Conservation (phyloP, 257 asterid genomes). For the Solanum pinnatisectum region DNA sequence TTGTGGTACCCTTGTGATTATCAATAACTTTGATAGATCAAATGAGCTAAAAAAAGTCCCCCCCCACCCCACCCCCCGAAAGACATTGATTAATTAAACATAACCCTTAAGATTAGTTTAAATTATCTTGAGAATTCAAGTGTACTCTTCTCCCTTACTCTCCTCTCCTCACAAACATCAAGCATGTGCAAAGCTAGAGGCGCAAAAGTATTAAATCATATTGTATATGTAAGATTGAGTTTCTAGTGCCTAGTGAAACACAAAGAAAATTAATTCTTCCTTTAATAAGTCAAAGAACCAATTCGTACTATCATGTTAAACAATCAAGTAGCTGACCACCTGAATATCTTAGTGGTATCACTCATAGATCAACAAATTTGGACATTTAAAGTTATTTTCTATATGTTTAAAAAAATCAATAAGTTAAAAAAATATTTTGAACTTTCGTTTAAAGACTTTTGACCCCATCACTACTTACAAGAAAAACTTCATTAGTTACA, state of each 20-base stretch:
- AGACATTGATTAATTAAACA: not conserved
- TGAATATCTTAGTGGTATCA: too few species aligned
- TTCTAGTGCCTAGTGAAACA: rapidly evolving
- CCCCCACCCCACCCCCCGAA: too few species aligned
- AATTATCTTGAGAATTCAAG: not conserved
- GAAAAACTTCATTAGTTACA: not conserved
- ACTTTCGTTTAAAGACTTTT: not conserved
- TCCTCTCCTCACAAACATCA: not conserved
- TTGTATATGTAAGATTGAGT: not conserved
- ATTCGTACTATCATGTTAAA: too few species aligned
- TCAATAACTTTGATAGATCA: not conserved
- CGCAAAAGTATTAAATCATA: not conserved
- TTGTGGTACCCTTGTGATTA: rapidly evolving
- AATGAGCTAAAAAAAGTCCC: too few species aligned
- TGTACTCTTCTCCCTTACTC: not conserved
- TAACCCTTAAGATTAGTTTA: not conserved
- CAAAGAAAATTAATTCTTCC: too few species aligned
- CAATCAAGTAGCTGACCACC: rapidly evolving
- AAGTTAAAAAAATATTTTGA: too few species aligned
- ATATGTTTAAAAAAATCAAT: too few species aligned
- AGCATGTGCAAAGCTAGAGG: not conserved
- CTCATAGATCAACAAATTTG: too few species aligned
- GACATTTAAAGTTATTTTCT: too few species aligned
- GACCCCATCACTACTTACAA: not conserved
- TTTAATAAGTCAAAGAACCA: rapidly evolving